phyloP scores from a whole-genome alignment of 352 stramenopile genomes.

The Phytophthora syringae region DNA sequence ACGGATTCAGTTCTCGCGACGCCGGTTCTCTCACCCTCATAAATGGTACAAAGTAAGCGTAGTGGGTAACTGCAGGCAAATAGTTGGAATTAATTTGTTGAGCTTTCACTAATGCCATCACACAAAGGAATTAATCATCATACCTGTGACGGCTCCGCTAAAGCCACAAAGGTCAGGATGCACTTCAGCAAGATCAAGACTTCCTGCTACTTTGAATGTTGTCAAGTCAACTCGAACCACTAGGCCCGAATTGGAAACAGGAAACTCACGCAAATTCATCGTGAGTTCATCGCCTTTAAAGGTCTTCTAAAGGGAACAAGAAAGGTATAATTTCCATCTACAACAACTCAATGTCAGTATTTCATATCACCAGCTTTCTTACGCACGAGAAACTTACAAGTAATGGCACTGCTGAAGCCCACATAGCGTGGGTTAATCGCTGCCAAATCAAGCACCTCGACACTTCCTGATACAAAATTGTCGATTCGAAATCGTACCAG shows the following conservation, averaged over 20 bases:
- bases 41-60: constrained; percentile 77
- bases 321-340: constrained; percentile 72
- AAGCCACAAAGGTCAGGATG: constrained; percentile 68
- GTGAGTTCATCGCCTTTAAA: constrained; percentile 55
- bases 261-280: constrained; percentile 74
- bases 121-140: neutral
- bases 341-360: neutral
- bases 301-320: constrained; percentile 62
- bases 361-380: neutral
- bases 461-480: constrained; percentile 45
- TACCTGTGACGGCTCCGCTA: constrained; percentile 66
- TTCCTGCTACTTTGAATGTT: constrained; percentile 48
- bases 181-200: constrained; percentile 57
- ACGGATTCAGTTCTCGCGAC: constrained; percentile 45
- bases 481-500: constrained; percentile 62
- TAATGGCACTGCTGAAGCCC: constrained; percentile 68
- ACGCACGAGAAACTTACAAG: constrained; percentile 45
- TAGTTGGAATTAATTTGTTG: neutral
- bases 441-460: constrained; percentile 59
- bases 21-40: constrained; percentile 54
- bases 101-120: neutral
- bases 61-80: constrained; percentile 56
- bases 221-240: constrained; percentile 64
- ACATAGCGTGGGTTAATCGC: constrained; percentile 60
- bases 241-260: constrained; percentile 65